Percentiles rank a stretch among this genome's conserved stretches.
Conservation (phyloP, 352 stramenopile species). For the Phytophthora syringae region DNA sequence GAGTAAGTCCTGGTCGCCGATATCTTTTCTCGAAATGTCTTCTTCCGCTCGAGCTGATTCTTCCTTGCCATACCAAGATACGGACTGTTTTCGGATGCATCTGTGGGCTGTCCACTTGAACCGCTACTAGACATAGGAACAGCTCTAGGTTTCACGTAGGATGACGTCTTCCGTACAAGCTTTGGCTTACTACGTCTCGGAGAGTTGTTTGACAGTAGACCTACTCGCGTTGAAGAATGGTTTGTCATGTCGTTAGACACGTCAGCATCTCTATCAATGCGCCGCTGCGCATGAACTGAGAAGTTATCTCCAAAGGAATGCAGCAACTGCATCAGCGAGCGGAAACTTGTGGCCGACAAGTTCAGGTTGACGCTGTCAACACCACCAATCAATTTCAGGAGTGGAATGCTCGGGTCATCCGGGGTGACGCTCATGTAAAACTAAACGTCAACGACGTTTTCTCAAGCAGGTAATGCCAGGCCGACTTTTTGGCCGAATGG, state of each 20-base stretch:
- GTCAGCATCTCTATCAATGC: conserved; percentile 31
- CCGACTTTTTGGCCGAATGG: conserved; percentile 28
- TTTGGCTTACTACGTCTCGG: conserved; percentile 37
- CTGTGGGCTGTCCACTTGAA: conserved; percentile 26
- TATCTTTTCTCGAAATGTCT: conserved; percentile 54
- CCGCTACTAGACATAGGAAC: conserved; percentile 32
- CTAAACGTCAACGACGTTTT: conserved; percentile 78
- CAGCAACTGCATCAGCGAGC: conserved; percentile 61
- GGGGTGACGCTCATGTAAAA: conserved; percentile 78
- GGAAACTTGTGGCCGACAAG: conserved; percentile 69
- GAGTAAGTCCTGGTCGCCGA: conserved; percentile 71
- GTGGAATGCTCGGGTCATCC: conserved; percentile 77
- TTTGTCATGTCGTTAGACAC: conserved; percentile 10
- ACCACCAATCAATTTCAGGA: conserved; percentile 78
- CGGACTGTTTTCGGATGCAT: conserved; percentile 35
- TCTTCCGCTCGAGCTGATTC: conserved; percentile 46
- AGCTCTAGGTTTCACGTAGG: conserved; percentile 31
- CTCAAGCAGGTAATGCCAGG: conserved; percentile 70
- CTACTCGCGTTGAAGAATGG: conserved; percentile 11
- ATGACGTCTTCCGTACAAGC: conserved; percentile 35
- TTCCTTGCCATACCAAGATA: conserved; percentile 48
- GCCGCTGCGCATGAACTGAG: conserved; percentile 44
- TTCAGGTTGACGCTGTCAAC: conserved; percentile 77
- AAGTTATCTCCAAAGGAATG: conserved; percentile 80
- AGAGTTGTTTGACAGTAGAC: conserved; percentile 8